Base-by-base conservation (phyloP, 345 rosid species). In the Nephelium lappaceum region DNA sequence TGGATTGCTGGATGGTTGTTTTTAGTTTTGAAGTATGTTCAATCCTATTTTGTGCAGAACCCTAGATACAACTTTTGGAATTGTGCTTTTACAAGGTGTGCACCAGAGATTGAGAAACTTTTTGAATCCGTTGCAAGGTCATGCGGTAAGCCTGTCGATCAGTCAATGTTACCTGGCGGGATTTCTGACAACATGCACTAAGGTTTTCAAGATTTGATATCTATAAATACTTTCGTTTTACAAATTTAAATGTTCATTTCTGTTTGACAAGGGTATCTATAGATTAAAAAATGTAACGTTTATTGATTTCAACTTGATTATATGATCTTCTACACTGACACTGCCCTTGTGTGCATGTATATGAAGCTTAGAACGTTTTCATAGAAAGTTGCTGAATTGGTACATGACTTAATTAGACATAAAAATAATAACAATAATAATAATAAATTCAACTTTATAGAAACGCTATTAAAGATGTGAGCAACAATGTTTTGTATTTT, bases 21-120 rank as follows among this genome's bases (percentile, higher is more conserved):
- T 66, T 16, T 16, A 16, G 1, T 11, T 11, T 9, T 66, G 51
- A 41, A 67, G 27, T 21, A 8, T 60, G 64, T 70, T 47, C 0
- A 8, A 23, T 70, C 25, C 16, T 3, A 61, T 71, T 6, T 0
- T 73, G 3, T 73, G 77, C 85, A 88, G 92, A 88, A 88, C 42
- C 90, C 88, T 0, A 67, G 90, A 47, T 89, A 85, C 82, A 85
- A 84, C 55, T 89, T 89, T 64, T 89, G 90, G 90, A 84, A 76
- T 25, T 76, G 89, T 53, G 67, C 86, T 39, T 87, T 87, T 80
- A 85, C 81, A 71, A 80, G 87, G 65, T 87, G 92, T 42, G 87
- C 87, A 0, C 90, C 92, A 2, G 89, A 89, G 84, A 87, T 89
- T 8, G 88, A 89, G 77, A 87, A 82, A 71, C 89, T 87, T 21